Conservation (phyloP, 2,329 filamentous ascomycete genomes). For the Colletotrichum eremochloae region DNA sequence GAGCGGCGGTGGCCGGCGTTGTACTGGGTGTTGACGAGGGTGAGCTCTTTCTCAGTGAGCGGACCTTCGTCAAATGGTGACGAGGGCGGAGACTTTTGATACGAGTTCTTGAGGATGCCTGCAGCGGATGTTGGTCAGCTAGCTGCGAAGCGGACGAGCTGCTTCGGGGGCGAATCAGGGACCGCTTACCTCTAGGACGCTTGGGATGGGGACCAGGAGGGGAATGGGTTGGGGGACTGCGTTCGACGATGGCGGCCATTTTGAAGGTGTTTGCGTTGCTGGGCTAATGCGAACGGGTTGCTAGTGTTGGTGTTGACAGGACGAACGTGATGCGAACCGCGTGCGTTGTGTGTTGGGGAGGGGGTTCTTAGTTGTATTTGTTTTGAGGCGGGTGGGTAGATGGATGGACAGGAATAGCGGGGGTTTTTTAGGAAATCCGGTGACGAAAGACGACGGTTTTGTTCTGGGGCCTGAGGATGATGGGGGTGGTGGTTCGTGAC, state of each 20-base stretch:
- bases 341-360: constrained; percentile 27
- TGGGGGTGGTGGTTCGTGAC: constrained; percentile 38
- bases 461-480: constrained; percentile 22
- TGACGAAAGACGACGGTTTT: constrained; percentile 34
- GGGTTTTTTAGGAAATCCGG: constrained; percentile 36
- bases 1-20: constrained; percentile 92
- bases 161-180: background rate
- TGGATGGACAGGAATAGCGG: constrained; percentile 33
- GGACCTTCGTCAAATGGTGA: constrained; percentile 64
- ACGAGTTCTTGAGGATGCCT: constrained; percentile 97
- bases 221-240: constrained; percentile 55
- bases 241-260: constrained; percentile 58
- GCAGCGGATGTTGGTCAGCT: background rate
- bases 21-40: constrained; percentile 91
- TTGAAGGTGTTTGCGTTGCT: constrained; percentile 43
- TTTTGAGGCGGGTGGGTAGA: constrained; percentile 3
- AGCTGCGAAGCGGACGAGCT: background rate
- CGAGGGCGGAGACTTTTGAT: constrained; percentile 71
- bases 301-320: background rate
- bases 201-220: constrained; percentile 57
- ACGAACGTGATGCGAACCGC: constrained; percentile 34
- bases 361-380: background rate
- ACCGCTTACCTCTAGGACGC: constrained; percentile 61
- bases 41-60: constrained; percentile 85
- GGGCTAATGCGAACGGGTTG: background rate